phyloP scores from a whole-genome alignment of 345 rosid genomes.

The Dovyalis caffra region DNA sequence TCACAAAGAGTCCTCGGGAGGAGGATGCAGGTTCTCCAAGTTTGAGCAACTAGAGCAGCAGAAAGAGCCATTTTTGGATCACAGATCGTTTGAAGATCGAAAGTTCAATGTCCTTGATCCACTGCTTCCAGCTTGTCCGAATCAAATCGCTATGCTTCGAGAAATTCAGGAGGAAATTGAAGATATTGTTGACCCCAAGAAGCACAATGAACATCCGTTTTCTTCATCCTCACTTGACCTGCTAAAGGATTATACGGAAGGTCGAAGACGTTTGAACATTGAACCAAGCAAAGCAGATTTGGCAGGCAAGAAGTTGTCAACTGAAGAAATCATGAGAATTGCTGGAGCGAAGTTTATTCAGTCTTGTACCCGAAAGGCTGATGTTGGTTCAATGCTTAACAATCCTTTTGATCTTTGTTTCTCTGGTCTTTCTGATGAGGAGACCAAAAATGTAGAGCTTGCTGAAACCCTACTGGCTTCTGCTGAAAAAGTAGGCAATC shows the following conservation, averaged over 20 bases:
- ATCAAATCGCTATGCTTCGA: background rate
- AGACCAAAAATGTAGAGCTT: slow-evolving; percentile 16
- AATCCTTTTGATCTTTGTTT: background rate
- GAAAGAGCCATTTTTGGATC: background rate
- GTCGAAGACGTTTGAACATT: background rate
- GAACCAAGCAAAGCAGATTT: background rate
- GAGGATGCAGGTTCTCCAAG: background rate
- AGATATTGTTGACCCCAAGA: background rate
- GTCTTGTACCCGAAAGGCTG: background rate
- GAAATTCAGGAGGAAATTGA: background rate
- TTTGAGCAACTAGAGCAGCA: background rate
- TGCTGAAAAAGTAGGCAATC: slow-evolving; percentile 15
- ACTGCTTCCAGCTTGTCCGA: background rate
- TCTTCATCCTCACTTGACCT: slow-evolving; percentile 1
- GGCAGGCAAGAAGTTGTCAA: slow-evolving; percentile 12
- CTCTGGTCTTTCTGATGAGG: background rate
- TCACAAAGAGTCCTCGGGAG: background rate
- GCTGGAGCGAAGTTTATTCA: slow-evolving; percentile 29
- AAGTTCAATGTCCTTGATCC: background rate
- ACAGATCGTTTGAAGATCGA: background rate
- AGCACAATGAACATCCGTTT: background rate
- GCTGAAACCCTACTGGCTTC: slow-evolving; percentile 19
- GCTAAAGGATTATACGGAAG: background rate
- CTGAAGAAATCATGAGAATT: slow-evolving; percentile 23
- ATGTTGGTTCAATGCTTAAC: background rate